Evolutionary conservation across 2,329 filamentous ascomycete genomes (phyloP), one percentile per base, ranked within the genome.

Genomic region (Sporothrix luriei): DNA sequence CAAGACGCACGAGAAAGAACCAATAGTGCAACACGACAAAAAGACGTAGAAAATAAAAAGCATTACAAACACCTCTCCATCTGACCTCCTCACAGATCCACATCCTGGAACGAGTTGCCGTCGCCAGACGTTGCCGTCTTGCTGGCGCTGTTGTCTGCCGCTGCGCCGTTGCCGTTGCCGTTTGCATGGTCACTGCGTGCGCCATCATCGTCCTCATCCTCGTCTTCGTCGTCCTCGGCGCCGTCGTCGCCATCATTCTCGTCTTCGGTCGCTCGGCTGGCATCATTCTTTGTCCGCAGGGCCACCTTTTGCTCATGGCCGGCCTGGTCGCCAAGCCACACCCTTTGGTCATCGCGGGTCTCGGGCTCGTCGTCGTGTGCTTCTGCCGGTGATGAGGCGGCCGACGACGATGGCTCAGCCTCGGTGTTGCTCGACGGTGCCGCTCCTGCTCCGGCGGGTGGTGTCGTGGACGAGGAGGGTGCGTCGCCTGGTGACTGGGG

Each of bases 71-170:
- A 2, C 7, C 46, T 29, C 21, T 40, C 10, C 16, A 21, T 40
- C 26, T 40, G 33, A 16, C 33, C 11, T 26, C 11, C 40, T 43
- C 66, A 89, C 74, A 90, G 78, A 71, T 85, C 85, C 61, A 90
- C 87, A 73, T 90, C 86, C 74, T 89, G 87, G 77, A 90, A 89
- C n/a, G 86, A 86, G 5, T 82, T 82, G 0, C 84, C 84, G 72
- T 87, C 86, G 21, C 80, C 82, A 3, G 86, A 83, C 7, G 84
- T 78, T 19, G 80, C 21, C 7, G 70, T 49, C 55, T 78, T 77
- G 33, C 78, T 76, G 16, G 46, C 57, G 14, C 26, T 51, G 19
- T 40, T 49, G 40, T 65, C 61, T 48, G 43, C 43, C 5, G 40
- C 21, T n/a, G 61, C 61, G 1, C 57, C 55, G 19, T 33, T 59